Percentiles rank a stretch among this genome's conserved stretches.
phyloP scores from a whole-genome alignment of 2,329 filamentous ascomycete species.

The Ploettnerulaceae sp. region DNA sequence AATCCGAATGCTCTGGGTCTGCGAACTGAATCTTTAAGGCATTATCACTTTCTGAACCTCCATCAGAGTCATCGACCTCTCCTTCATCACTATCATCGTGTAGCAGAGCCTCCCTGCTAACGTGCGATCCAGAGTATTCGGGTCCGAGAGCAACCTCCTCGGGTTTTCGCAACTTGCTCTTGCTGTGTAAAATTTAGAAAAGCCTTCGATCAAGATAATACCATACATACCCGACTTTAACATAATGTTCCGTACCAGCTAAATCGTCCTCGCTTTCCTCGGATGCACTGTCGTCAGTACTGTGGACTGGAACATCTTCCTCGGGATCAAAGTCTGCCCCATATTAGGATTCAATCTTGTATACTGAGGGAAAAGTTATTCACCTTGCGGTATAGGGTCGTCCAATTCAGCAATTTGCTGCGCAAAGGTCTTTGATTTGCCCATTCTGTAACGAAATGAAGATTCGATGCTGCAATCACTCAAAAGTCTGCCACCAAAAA shows the following conservation, averaged over 20 bases:
- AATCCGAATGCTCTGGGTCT: slow-evolving; percentile 51
- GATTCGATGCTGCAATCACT: background rate
- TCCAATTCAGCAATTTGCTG: slow-evolving; percentile 59
- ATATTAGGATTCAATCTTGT: slow-evolving; percentile 8
- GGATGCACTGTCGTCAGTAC: slow-evolving; percentile 40
- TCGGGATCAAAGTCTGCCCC: slow-evolving; percentile 38
- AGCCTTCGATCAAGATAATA: background rate
- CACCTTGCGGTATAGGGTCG: slow-evolving; percentile 55
- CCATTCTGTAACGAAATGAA: slow-evolving; percentile 39
- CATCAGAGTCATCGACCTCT: slow-evolving; percentile 47
- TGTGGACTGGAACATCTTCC: slow-evolving; percentile 27
- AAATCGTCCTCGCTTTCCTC: slow-evolving; percentile 48
- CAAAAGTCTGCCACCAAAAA: slow-evolving; percentile 12
- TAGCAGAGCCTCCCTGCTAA: slow-evolving; percentile 65
- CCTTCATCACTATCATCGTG: slow-evolving; percentile 50
- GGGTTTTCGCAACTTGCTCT: slow-evolving; percentile 76
- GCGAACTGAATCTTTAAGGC: slow-evolving; percentile 33
- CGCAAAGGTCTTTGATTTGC: slow-evolving; percentile 45
- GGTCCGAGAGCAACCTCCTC: slow-evolving; percentile 66
- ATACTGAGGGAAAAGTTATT: slow-evolving; percentile 6
- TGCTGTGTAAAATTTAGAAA: slow-evolving; percentile 42
- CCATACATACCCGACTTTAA: slow-evolving; percentile 57
- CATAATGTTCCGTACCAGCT: slow-evolving; percentile 81
- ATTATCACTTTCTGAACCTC: slow-evolving; percentile 35
- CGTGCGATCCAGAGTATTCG: slow-evolving; percentile 71